Evolutionary conservation across 2,329 filamentous ascomycete species (phyloP), one percentile per base, ranked within the genome.

Genomic region (Monosporascus sp.): DNA sequence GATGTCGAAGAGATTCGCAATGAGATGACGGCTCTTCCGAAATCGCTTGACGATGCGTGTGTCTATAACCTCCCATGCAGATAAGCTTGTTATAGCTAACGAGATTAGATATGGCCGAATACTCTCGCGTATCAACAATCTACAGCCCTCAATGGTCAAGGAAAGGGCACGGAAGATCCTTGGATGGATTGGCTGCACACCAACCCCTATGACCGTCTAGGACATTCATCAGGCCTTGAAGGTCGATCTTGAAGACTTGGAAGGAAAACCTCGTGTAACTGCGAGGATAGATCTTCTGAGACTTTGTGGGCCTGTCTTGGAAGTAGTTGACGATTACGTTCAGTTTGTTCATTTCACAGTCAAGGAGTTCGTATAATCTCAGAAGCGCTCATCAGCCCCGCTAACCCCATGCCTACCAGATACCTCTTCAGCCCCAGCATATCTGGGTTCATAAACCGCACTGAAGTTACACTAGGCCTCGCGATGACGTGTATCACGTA

Each of bases 301-400:
- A 20, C 38, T 67, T 7, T 69, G 66, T 50, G 67, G 67, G 4
- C 65, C 67, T 1, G 59, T 70, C 24, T 52, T 70, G 4, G 67
- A 70, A 52, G 39, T 65, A 20, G 54, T 61, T 1, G 61, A 68
- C 55, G 61, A 57, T 3, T 52, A 57, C 22, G 53, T 66, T 11
- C 65, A 67, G 3, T 66, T 70, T 50, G 65, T 69, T 4, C 67
- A 70, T 50, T 70, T 69, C 53, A 70, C 66, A 3, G 67, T 61
- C 17, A 63, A 68, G 49, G 60, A 69, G 64, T 62, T 50, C 46
- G 57, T 27, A 27, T 27, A 27, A 27, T 27, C 25, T 27, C 25
- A 27, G 25, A 27, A 27, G 2, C 8, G 25, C 25, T 9, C 8
- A 27, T 27, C 25, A 27, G 8, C 25, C 9, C 8, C 25, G 25